Evolutionary conservation across 163 green algal species (phyloP).

Genomic region (Smithsoniella earleae): DNA sequence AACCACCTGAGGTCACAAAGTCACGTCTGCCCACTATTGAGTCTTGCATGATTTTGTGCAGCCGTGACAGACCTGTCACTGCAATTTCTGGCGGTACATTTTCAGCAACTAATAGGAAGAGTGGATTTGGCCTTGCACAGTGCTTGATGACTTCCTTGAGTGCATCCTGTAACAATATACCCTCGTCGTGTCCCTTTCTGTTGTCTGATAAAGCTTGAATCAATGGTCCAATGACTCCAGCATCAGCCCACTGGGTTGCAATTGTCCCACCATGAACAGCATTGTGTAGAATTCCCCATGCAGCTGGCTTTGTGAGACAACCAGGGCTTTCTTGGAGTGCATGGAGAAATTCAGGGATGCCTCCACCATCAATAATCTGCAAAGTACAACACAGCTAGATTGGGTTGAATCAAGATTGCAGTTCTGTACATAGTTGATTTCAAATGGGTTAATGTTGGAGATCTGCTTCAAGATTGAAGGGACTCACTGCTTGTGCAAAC

Average conservation of each 20-base stretch:
- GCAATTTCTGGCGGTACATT: background rate
- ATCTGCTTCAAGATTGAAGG: background rate
- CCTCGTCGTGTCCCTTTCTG: background rate
- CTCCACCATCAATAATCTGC: conserved; percentile 18
- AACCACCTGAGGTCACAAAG: conserved; percentile 13
- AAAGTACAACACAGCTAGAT: background rate
- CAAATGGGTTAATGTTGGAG: background rate
- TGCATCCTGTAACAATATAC: background rate
- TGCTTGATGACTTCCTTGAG: conserved; percentile 28
- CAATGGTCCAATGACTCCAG: background rate
- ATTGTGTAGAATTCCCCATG: background rate
- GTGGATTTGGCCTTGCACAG: background rate
- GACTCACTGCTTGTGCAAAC: conserved; percentile 9
- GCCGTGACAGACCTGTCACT: background rate
- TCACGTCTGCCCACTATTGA: background rate
- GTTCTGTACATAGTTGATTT: background rate
- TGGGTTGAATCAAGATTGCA: background rate
- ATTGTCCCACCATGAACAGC: conserved; percentile 4
- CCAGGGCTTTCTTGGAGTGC: background rate
- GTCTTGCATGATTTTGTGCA: background rate
- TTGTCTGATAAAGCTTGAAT: no score
- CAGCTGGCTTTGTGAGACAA: background rate
- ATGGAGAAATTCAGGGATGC: background rate
- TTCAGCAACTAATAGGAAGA: background rate
- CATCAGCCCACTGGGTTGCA: background rate